phyloP scores from a whole-genome alignment of 1,284 basidiomycete genomes.

The Sphaerobolus stellatus region DNA sequence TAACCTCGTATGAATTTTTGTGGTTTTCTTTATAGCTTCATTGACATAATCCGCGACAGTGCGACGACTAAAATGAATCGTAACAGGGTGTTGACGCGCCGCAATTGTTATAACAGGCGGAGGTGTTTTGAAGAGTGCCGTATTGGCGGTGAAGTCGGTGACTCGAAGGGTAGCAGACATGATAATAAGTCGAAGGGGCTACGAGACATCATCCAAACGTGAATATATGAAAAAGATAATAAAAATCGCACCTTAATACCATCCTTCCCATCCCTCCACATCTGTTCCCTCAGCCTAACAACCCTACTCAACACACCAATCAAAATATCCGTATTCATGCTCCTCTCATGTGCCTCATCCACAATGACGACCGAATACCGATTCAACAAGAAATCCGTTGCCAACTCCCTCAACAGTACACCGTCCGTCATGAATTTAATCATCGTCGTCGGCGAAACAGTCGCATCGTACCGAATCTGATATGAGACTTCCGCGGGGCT shows the following conservation, averaged over 20 bases:
- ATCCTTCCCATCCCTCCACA: slow-evolving; percentile 78
- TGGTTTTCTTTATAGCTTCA: slow-evolving; percentile 88
- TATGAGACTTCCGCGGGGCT: slow-evolving; percentile 84
- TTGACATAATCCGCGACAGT: slow-evolving; percentile 87
- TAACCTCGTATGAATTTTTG: slow-evolving; percentile 73
- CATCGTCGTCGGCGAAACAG: slow-evolving; percentile 82
- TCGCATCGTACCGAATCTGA: slow-evolving; percentile 97
- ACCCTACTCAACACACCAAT: slow-evolving; percentile 95
- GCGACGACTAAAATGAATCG: slow-evolving; percentile 88
- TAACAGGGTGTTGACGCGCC: slow-evolving; percentile 94
- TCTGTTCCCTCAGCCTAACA: slow-evolving; percentile 81
- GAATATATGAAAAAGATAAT: neutral
- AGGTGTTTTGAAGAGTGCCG: slow-evolving; percentile 73
- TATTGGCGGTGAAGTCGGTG: slow-evolving; percentile 90
- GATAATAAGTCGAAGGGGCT: slow-evolving; percentile 92
- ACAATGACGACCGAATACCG: slow-evolving; percentile 95
- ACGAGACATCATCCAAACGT: slow-evolving; percentile 11
- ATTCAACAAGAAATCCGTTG: slow-evolving; percentile 84
- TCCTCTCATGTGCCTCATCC: slow-evolving; percentile 97
- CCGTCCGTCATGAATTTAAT: slow-evolving; percentile 99
- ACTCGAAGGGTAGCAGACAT: slow-evolving; percentile 99
- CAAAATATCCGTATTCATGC: slow-evolving; percentile 97
- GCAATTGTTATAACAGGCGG: slow-evolving; percentile 91
- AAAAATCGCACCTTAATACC: slow-evolving; percentile 53
- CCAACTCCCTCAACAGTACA: slow-evolving; percentile 90